A percentile compares a stretch with the other conserved stretches of the same genome.
These are phyloP conservation scores for Vanilla planifolia DNA, from an alignment of 106 monocot genomes.

Conservation along the genomic window DNA sequence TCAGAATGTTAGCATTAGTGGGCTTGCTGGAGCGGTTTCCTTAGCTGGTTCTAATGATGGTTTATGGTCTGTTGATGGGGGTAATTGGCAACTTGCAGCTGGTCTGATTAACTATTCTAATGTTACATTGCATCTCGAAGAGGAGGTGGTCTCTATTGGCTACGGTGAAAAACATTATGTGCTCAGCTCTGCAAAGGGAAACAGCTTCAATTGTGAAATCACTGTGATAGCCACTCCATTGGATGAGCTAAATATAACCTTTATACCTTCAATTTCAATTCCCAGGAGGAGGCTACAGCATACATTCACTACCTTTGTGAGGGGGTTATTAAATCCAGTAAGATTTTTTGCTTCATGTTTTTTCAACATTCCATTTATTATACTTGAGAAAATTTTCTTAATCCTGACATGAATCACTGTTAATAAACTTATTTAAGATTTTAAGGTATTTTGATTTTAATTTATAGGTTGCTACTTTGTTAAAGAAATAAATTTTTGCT, in stretches of 20 bases:
- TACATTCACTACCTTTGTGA: slow-evolving; percentile 83
- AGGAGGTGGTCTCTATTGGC: slow-evolving; percentile 54
- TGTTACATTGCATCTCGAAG: slow-evolving; percentile 56
- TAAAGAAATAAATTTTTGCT: too few relatives aligned
- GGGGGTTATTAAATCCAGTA: slow-evolving; percentile 84
- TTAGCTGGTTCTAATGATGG: slow-evolving; percentile 84
- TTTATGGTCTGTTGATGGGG: slow-evolving; percentile 77
- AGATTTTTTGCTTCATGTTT: slow-evolving; percentile 19
- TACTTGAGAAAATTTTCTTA: too few relatives aligned
- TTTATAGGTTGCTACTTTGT: too few relatives aligned
- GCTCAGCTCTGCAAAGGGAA: slow-evolving; percentile 47
- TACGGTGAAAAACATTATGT: slow-evolving; percentile 47
- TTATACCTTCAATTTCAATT: slow-evolving; percentile 66
- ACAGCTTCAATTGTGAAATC: slow-evolving; percentile 50
- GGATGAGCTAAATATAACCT: slow-evolving; percentile 84
- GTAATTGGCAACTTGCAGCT: slow-evolving; percentile 85
- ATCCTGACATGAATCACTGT: too few relatives aligned
- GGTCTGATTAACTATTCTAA: slow-evolving; percentile 62
- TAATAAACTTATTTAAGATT: too few relatives aligned
- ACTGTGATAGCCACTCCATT: slow-evolving; percentile 79
- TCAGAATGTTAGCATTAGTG: slow-evolving; percentile 74
- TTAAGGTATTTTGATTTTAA: too few relatives aligned
- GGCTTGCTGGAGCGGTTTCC: slow-evolving; percentile 87
- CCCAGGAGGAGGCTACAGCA: slow-evolving; percentile 83
- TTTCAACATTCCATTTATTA: too few relatives aligned